phyloP scores from a whole-genome alignment of 148 eudicot species.

The Rhododendron simsii region DNA sequence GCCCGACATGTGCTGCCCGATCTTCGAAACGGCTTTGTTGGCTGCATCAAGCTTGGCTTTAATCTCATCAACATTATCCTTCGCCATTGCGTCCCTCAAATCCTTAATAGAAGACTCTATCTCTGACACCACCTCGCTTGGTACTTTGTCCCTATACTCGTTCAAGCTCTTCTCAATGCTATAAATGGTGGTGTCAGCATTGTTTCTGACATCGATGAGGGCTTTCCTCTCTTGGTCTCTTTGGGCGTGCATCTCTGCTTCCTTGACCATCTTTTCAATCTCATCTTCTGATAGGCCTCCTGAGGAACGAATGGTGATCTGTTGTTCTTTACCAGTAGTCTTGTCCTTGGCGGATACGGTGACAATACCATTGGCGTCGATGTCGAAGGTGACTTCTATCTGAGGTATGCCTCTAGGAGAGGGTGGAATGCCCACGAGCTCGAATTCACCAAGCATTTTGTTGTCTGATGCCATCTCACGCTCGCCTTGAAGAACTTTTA shows the following conservation, averaged over 20 bases:
- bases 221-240: conserved; percentile 75
- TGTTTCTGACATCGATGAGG: conserved; percentile 69
- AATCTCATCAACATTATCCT: conserved; percentile 63
- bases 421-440: conserved; percentile 89
- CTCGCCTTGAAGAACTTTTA: conserved; percentile 91
- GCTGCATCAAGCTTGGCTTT: conserved; percentile 77
- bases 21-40: conserved; percentile 85
- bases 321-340: conserved; percentile 79
- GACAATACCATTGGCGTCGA: conserved; percentile 92
- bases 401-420: conserved; percentile 96
- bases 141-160: conserved; percentile 79
- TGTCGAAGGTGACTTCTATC: conserved; percentile 93
- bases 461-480: conserved; percentile 97
- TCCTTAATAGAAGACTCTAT: conserved; percentile 67
- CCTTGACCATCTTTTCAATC: conserved; percentile 85
- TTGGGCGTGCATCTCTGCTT: conserved; percentile 84
- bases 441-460: conserved; percentile 84
- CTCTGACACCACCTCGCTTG: conserved; percentile 63
- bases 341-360: conserved; percentile 95
- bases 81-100: conserved; percentile 60
- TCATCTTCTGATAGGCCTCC: conserved; percentile 90
- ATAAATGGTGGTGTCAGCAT: conserved; percentile 80
- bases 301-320: conserved; percentile 88
- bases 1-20: conserved; percentile 84
- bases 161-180: conserved; percentile 72